These are phyloP conservation scores for Penicillium sp. DNA, from an alignment of 2,329 filamentous ascomycete species.

Conservation along the genomic window DNA sequence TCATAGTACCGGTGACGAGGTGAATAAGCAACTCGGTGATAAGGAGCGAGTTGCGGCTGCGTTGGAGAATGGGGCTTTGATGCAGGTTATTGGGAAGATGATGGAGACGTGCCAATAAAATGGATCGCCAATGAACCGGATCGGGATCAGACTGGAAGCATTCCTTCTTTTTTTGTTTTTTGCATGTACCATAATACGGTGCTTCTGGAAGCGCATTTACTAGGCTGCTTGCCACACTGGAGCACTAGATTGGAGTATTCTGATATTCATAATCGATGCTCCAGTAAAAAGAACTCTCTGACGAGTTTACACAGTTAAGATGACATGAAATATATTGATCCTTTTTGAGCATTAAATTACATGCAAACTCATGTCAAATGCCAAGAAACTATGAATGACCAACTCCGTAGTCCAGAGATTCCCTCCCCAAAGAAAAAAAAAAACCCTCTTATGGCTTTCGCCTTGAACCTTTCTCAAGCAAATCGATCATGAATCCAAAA, in stretches of 20 bases:
- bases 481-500: slow-evolving; percentile 65
- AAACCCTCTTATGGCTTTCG: slow-evolving; percentile 7
- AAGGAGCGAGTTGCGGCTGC: slow-evolving; percentile 96
- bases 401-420: slow-evolving; percentile 19
- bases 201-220: neutral
- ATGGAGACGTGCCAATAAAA: slow-evolving; percentile 74
- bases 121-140: neutral
- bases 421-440: slow-evolving; percentile 7
- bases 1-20: slow-evolving; percentile 92
- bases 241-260: neutral
- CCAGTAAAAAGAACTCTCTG: neutral
- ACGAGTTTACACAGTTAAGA: neutral
- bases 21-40: slow-evolving; percentile 94
- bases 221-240: neutral
- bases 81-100: slow-evolving; percentile 91
- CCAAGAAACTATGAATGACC: neutral
- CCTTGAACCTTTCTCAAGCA: neutral
- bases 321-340: slow-evolving; percentile 16
- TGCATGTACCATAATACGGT: neutral
- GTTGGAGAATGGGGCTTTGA: slow-evolving; percentile 88
- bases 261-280: too few species aligned
- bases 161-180: neutral
- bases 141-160: too few species aligned
- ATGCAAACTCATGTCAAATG: slow-evolving; percentile 17
- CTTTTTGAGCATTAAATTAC: slow-evolving; percentile 30